Base-by-base conservation (phyloP, 73 alveolate genomes). In the Effrenium voratum region DNA sequence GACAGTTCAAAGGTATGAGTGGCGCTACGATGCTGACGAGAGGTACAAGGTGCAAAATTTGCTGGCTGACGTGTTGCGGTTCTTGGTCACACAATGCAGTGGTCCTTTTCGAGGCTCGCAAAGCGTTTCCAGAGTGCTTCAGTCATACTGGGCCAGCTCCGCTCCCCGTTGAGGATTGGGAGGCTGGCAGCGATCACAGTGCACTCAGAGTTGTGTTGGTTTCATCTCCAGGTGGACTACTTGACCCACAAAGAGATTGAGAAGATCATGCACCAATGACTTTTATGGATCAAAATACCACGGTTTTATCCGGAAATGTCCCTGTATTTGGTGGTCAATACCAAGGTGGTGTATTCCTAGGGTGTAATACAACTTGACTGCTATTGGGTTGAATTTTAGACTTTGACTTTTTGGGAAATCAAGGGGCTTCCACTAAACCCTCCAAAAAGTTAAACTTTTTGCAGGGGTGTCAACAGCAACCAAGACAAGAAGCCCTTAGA, bases 1-100 rank as follows among this genome's bases (percentile, higher is more conserved):
- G 19, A 8, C 28, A 57, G 34, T 44, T 19, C 10, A 15, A 44
- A 90, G 97, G 97, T 90, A 90, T 55, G 97, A 90, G 34, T 90
- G 97, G 97, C 70, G 97, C 22, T 90, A 90, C 41, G 97, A 90
- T 70, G 97, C 97, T 10, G 97, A 90, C 55, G 97, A 90, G 50
- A 72, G 97, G 28, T 36, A 68, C 43, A 66, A 90, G 97, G 97
- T n/a, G 19, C 72, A 1, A 57, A 22, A 22, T 57, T 57, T 30
- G 28, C 72, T 57, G 72, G 16, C 16, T 30, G 28, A 57, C 72
- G 16, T 22, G 72, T 22, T 30, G 16, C 68, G 30, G 72, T 22
- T 22, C 22, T 55, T 12, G 30, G 22, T 55, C 82, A 24, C 30
- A 2, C 49, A 30, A 70, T 36, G 82, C 5, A n/a, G n/a, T n/a